A percentile compares a stretch with the other conserved stretches of the same genome.
These are phyloP conservation scores for Acer yangbiense DNA, from an alignment of 345 rosid species.

Conservation along the genomic window DNA sequence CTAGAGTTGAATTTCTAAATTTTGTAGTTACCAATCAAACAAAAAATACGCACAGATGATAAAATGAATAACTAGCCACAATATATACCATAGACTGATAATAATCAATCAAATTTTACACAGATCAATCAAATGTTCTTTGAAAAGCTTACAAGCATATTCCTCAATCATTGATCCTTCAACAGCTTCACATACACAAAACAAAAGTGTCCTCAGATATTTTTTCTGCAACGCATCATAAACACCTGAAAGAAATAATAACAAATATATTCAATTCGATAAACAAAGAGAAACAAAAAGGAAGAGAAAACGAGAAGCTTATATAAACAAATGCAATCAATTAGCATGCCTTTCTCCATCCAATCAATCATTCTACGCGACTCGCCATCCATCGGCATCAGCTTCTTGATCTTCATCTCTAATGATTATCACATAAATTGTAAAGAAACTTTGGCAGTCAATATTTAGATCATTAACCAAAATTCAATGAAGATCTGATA, in stretches of 20 bases:
- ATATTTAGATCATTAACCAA: not conserved
- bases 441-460: not conserved
- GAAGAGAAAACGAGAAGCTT: not conserved
- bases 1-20: no score
- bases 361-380: constrained; percentile 95
- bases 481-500: not conserved
- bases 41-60: not conserved
- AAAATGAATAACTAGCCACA: not conserved
- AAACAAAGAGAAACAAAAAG: not conserved
- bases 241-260: constrained; percentile 55
- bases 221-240: constrained; percentile 92
- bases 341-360: constrained; percentile 93
- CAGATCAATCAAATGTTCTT: not conserved
- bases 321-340: not conserved
- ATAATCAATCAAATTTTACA: not conserved
- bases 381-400: constrained; percentile 95
- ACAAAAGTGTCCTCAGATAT: constrained; percentile 83
- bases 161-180: constrained; percentile 93
- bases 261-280: constrained; percentile 7
- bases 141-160: constrained; percentile 64
- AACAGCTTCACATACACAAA: constrained; percentile 76
- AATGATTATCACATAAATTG: constrained; percentile 14
- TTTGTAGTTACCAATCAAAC: not conserved
- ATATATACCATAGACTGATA: not conserved
- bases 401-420: constrained; percentile 98